Evolutionary conservation across 164 flowering plant genomes (phyloP), one percentile per base, ranked within the genome.

Genomic region (Vitis rupestris): DNA sequence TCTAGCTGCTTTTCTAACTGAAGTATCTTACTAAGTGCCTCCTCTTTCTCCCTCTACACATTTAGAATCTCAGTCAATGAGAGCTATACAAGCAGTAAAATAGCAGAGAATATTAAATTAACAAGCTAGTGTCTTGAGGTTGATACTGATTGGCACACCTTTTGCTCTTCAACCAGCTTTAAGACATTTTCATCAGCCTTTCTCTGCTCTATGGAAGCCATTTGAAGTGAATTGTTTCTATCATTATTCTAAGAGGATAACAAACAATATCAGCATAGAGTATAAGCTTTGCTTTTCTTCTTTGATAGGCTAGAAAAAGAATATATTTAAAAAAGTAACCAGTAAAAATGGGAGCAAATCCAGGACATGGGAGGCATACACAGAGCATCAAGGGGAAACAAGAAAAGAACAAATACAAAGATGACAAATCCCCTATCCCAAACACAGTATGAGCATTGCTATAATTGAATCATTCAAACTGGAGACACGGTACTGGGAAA

Each of bases 21-120:
- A 50, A 85, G 81, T 12, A 88, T 78, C 75, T 84, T 81, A 13
- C 63, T 77, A 8, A 88, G 50, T 27, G 83, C 85, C 54, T 76
- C 89, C 75, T 87, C 83, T 63, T 84, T 88, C 75, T 88, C 90
- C 72, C 79, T 82, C 93, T 88, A 82, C 53, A 78, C 51, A 68
- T 47, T 27, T 47, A 17, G n/a, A 70, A 65, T 67, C 10, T 44
- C 30, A 56, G 60, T 59, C 61, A 75, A 59, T 37, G 50, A 29
- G 60, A 31, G 67, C 50, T n/a, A 59, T 56, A 59, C 7, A 63
- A 67, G 17, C 12, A 12, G 48, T 19, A 23, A 50, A 9, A 63
- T 50, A 30, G 58, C 17, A 69, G 55, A 59, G 29, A 48, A 11
- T 49, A 31, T 29, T 6, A 19, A 8, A 56, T 12, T 66, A 10